Percentiles rank a stretch among this genome's conserved stretches.
Evolutionary conservation across 2,329 filamentous ascomycete species (phyloP).

Genomic region (Diaporthe sp.): DNA sequence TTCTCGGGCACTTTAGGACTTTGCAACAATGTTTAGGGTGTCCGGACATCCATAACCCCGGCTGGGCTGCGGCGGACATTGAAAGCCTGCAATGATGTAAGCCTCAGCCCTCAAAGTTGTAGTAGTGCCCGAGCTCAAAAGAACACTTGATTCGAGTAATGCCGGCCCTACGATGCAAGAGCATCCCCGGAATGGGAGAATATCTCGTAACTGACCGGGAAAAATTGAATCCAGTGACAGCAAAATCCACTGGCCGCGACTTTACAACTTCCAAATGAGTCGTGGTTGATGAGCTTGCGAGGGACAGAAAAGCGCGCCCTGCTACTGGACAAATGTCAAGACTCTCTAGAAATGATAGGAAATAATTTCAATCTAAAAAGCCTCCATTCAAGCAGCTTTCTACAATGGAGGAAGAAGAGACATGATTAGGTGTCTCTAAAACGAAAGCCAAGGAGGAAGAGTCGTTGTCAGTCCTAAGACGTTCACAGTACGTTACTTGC

Average conservation of each 20-base stretch:
- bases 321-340: neutral
- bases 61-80: neutral
- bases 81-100: neutral
- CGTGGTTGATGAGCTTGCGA: neutral
- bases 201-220: neutral
- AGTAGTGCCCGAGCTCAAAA: too few species aligned
- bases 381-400: neutral
- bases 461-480: neutral
- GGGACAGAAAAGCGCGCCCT: neutral
- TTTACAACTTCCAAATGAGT: neutral
- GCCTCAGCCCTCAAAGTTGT: neutral
- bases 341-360: neutral
- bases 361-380: neutral
- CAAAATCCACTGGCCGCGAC: neutral
- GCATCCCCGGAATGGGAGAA: too few species aligned
- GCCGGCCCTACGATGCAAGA: too few species aligned
- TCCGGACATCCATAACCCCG: neutral
- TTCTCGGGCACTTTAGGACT: too few species aligned
- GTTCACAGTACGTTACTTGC: neutral
- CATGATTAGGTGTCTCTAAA: neutral
- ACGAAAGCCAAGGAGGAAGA: neutral
- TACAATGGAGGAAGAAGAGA: neutral
- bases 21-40: neutral
- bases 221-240: neutral
- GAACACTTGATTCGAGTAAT: too few species aligned